phyloP scores from a whole-genome alignment of 306 rosid species.

The Chamaecrista fasciculata region DNA sequence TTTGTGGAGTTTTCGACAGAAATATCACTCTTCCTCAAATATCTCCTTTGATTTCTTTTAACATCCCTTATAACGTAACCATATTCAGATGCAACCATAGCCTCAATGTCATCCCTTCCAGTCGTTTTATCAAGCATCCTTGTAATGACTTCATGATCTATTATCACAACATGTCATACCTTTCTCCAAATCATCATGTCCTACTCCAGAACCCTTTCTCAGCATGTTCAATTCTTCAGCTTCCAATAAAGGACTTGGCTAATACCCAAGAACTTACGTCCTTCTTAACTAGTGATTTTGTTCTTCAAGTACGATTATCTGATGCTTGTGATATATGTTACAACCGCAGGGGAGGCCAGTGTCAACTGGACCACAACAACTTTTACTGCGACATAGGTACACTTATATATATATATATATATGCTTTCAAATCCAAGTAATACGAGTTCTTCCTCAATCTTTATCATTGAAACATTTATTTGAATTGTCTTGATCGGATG shows the following conservation, averaged over 20 bases:
- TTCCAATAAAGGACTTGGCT: slow-evolving; percentile 10
- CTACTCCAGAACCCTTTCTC: not conserved
- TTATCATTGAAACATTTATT: not conserved
- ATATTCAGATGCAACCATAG: not conserved
- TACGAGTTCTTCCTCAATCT: no score
- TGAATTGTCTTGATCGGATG: no score
- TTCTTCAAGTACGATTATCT: not conserved
- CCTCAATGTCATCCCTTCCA: not conserved
- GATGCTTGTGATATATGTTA: slow-evolving; percentile 28
- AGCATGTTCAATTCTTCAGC: slow-evolving; percentile 20
- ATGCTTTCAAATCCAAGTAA: not conserved
- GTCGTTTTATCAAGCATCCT: not conserved
- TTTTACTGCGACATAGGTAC: not conserved
- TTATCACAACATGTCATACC: not conserved
- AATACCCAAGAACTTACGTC: not conserved
- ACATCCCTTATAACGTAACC: not conserved
- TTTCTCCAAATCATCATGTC: not conserved
- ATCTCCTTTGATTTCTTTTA: not conserved
- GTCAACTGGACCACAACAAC: slow-evolving; percentile 7
- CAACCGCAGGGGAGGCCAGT: not conserved
- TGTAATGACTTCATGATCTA: not conserved
- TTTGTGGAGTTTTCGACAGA: not conserved
- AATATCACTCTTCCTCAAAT: not conserved
- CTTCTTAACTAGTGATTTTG: not conserved
- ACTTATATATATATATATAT: no score